Percentiles rank a stretch among this genome's conserved stretches.
Evolutionary conservation across 345 rosid species (phyloP).

Genomic region (Lepidium africanum): DNA sequence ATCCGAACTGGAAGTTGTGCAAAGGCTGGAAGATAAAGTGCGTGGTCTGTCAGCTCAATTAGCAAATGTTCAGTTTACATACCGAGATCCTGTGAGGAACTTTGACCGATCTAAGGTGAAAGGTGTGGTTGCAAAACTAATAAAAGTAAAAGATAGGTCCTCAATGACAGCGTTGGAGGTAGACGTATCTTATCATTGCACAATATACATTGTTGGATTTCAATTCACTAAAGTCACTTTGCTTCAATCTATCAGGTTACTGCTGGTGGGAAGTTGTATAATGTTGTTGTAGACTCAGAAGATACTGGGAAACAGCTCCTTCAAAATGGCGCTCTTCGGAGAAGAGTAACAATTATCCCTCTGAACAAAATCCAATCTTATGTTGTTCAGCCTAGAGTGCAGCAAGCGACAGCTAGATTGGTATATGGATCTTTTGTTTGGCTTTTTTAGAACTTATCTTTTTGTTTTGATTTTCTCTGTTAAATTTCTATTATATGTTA

Average conservation of each 20-base stretch:
- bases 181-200: constrained; percentile 3
- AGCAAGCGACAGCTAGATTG: constrained; percentile 69
- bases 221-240: constrained; percentile 11
- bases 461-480: not conserved
- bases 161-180: constrained; percentile 97
- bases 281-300: constrained; percentile 92
- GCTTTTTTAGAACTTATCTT: not conserved
- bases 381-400: constrained; percentile 52
- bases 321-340: constrained; percentile 86
- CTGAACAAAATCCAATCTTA: constrained; percentile 74
- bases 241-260: constrained; percentile 53
- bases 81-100: constrained; percentile 73
- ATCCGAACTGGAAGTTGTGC: constrained; percentile 54
- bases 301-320: constrained; percentile 88
- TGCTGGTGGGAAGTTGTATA: constrained; percentile 83
- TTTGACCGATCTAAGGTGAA: constrained; percentile 93
- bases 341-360: constrained; percentile 91
- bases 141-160: constrained; percentile 73
- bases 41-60: constrained; percentile 64
- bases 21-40: constrained; percentile 73
- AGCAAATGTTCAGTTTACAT: constrained; percentile 78
- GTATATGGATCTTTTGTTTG: constrained; percentile 35
- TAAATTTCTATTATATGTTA: constrained; percentile 19
- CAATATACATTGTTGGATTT: not conserved
- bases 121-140: constrained; percentile 91